Evolutionary conservation across 306 rosid genomes (phyloP).

Genomic region (Dryas octopetala): DNA sequence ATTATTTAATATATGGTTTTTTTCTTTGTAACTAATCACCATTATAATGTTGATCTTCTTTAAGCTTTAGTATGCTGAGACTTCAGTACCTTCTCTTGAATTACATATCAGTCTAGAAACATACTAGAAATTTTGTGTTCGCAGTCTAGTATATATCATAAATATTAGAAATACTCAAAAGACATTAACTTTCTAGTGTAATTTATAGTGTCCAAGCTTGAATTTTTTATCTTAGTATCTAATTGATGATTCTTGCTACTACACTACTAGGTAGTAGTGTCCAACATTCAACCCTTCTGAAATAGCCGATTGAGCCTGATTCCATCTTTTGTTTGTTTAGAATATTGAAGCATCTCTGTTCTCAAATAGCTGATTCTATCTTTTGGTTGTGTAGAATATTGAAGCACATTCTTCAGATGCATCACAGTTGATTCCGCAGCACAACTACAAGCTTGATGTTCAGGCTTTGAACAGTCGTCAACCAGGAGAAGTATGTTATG

Average conservation of each 20-base stretch:
- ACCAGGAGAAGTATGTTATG: slow-evolving; percentile 83
- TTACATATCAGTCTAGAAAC: neutral
- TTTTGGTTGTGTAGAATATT: slow-evolving; percentile 57
- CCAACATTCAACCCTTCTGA: neutral
- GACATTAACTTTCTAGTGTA: neutral
- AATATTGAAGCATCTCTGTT: slow-evolving; percentile 7
- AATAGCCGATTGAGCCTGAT: neutral
- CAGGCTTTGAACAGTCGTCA: slow-evolving; percentile 78
- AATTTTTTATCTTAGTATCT: slow-evolving; percentile 12
- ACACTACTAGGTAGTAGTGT: neutral
- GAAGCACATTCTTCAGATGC: slow-evolving; percentile 89
- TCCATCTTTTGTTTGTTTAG: neutral
- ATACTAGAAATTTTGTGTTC: neutral
- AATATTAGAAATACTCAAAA: neutral
- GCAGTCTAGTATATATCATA: neutral
- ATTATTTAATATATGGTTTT: neutral
- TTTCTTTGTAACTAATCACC: neutral
- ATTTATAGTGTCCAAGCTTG: neutral
- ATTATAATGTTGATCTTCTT: neutral
- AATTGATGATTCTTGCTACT: slow-evolving; percentile 20
- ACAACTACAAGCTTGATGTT: slow-evolving; percentile 97
- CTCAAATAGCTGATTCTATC: slow-evolving; percentile 27
- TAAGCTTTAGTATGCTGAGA: neutral
- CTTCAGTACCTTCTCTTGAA: neutral
- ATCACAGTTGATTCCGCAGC: slow-evolving; percentile 82